phyloP scores from a whole-genome alignment of 106 monocot species.

The Posidonia australis region DNA sequence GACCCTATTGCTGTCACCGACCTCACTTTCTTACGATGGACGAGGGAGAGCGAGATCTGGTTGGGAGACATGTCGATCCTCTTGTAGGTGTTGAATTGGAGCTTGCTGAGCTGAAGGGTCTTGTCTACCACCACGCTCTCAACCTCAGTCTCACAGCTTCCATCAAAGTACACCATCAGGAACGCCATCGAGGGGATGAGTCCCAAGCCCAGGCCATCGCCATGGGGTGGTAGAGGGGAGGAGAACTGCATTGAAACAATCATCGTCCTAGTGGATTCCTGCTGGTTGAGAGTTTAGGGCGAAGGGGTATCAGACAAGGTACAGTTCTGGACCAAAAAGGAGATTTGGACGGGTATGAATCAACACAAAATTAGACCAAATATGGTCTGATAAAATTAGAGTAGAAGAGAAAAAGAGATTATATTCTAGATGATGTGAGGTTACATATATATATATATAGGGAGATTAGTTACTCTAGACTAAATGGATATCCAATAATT shows the following conservation, averaged over 20 bases:
- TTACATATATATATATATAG: too few species aligned
- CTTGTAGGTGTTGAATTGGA: background rate
- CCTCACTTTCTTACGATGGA: background rate
- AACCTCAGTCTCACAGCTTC: conserved; percentile 4
- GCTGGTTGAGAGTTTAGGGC: background rate
- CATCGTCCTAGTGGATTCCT: background rate
- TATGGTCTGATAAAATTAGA: too few species aligned
- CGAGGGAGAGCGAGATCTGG: conserved; percentile 18
- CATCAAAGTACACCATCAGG: conserved; percentile 7
- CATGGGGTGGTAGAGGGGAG: background rate
- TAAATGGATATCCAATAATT: too few species aligned
- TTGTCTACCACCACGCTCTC: conserved; percentile 4
- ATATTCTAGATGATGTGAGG: too few species aligned
- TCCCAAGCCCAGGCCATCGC: background rate
- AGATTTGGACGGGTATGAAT: too few species aligned
- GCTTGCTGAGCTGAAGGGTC: background rate
- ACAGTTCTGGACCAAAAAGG: too few species aligned
- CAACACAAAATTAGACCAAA: too few species aligned
- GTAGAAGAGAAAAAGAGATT: too few species aligned
- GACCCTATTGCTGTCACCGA: too few species aligned
- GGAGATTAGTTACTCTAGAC: too few species aligned
- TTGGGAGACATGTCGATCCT: conserved; percentile 5
- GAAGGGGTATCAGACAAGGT: too few species aligned
- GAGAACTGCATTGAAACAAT: background rate
- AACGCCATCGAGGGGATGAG: background rate